A percentile compares a stretch with the other conserved stretches of the same genome.
Evolutionary conservation across 1,284 basidiomycete genomes (phyloP).

Genomic region (Cryptococcus sp.): DNA sequence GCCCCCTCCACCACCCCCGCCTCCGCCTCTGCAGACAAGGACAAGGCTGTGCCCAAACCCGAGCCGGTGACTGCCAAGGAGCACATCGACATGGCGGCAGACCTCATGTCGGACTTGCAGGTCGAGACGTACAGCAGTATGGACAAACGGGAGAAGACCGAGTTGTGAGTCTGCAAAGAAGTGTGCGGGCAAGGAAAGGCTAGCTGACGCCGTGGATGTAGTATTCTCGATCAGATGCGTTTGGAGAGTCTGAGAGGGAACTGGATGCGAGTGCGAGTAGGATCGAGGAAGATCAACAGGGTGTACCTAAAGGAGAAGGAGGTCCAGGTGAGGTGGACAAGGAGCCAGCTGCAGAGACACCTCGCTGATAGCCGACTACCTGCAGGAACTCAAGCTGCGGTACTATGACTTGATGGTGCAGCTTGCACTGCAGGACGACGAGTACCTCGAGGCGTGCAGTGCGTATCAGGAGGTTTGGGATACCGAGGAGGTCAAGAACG

Average conservation of each 20-base stretch:
- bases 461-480: constrained; percentile 96
- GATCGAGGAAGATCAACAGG: constrained; percentile 90
- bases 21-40: constrained; percentile 30
- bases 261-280: constrained; percentile 88
- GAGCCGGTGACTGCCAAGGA: constrained; percentile 52
- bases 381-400: constrained; percentile 87
- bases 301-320: constrained; percentile 84
- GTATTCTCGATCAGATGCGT: constrained; percentile 95
- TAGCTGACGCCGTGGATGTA: constrained; percentile 15
- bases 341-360: not conserved
- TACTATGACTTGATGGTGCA: constrained; percentile 97
- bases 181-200: not conserved
- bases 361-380: constrained; percentile 3
- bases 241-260: constrained; percentile 71
- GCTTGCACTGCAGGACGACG: constrained; percentile 76
- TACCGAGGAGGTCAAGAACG: constrained; percentile 83
- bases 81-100: constrained; percentile 75
- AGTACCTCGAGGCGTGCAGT: constrained; percentile 91
- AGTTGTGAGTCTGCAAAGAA: constrained; percentile 60
- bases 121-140: constrained; percentile 99
- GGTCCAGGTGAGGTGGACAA: constrained; percentile 64
- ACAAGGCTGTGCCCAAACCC: constrained; percentile 34
- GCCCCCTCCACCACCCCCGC: constrained; percentile 11
- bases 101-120: constrained; percentile 88
- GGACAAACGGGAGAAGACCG: constrained; percentile 96